These are phyloP conservation scores for Leccinum fibrillosum DNA, from an alignment of 768 basidiomycete genomes.

Conservation along the genomic window DNA sequence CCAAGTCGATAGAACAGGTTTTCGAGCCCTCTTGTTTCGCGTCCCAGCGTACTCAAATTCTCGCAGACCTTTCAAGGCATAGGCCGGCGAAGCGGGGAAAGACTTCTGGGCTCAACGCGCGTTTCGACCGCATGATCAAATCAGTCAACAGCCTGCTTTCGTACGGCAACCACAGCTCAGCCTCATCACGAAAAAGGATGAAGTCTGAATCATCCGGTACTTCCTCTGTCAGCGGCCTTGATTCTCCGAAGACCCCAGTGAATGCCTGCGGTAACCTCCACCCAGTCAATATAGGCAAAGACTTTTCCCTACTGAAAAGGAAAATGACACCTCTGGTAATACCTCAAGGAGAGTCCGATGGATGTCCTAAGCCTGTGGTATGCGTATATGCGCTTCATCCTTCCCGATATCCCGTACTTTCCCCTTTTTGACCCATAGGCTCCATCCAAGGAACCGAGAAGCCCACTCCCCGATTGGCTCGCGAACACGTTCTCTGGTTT, in stretches of 20 bases:
- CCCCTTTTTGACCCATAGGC: constrained; percentile 13
- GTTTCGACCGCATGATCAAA: constrained; percentile 67
- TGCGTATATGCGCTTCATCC: constrained; percentile 28
- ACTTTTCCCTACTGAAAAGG: constrained; percentile 46
- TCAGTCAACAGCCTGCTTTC: constrained; percentile 45
- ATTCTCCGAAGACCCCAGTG: constrained; percentile 39
- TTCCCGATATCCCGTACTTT: constrained; percentile 11
- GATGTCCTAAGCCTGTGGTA: constrained; percentile 18
- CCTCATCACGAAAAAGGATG: constrained; percentile 28
- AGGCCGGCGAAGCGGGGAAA: constrained; percentile 45
- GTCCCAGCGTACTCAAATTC: neutral
- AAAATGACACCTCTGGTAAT: constrained; percentile 6
- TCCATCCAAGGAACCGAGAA: constrained; percentile 22
- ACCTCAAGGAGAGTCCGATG: constrained; percentile 7
- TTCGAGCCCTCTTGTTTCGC: neutral
- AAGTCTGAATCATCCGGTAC: constrained; percentile 38
- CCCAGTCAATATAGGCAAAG: constrained; percentile 37
- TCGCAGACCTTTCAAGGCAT: constrained; percentile 7
- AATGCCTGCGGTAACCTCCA: constrained; percentile 37
- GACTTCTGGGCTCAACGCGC: constrained; percentile 49
- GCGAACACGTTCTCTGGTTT: constrained; percentile 48
- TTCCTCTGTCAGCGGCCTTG: constrained; percentile 42
- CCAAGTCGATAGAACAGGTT: constrained; percentile 16
- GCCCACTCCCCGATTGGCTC: constrained; percentile 54
- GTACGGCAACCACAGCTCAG: constrained; percentile 16